Evolutionary conservation across 1,284 basidiomycete genomes (phyloP).

Genomic region (Calocybe gambosa): DNA sequence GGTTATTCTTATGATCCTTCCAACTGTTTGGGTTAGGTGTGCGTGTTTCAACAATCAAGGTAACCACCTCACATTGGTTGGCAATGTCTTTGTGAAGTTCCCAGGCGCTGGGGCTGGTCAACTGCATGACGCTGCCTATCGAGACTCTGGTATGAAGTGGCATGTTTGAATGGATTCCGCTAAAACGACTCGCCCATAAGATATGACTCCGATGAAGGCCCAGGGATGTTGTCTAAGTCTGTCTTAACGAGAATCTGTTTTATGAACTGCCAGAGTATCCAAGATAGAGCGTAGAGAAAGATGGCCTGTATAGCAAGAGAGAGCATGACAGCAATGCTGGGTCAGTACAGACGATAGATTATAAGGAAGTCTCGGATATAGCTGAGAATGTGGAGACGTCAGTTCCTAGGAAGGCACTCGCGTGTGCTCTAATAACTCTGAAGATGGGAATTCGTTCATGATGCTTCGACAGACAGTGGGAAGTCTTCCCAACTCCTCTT

Average conservation of each 20-base stretch:
- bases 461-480: no score
- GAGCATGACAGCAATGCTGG: background rate
- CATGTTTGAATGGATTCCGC: slow-evolving; percentile 17
- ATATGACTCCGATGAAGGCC: slow-evolving; percentile 24
- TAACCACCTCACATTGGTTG: background rate
- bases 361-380: no score
- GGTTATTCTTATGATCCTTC: background rate
- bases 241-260: slow-evolving; percentile 15
- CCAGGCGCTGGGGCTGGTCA: background rate
- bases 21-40: background rate
- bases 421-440: no score
- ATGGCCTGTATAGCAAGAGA: background rate
- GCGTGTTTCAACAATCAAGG: background rate
- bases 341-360: no score
- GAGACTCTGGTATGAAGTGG: no score
- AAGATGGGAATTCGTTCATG: no score
- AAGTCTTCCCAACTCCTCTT: no score
- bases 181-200: slow-evolving; percentile 19
- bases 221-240: slow-evolving; percentile 13
- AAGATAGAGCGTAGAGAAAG: slow-evolving; percentile 11
- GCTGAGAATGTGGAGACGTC: no score
- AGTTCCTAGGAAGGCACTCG: no score
- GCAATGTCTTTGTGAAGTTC: background rate
- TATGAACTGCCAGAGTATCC: slow-evolving; percentile 18
- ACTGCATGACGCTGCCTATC: background rate